Base-by-base conservation (phyloP, 441 rosid species). In the Populus tomentosa region DNA sequence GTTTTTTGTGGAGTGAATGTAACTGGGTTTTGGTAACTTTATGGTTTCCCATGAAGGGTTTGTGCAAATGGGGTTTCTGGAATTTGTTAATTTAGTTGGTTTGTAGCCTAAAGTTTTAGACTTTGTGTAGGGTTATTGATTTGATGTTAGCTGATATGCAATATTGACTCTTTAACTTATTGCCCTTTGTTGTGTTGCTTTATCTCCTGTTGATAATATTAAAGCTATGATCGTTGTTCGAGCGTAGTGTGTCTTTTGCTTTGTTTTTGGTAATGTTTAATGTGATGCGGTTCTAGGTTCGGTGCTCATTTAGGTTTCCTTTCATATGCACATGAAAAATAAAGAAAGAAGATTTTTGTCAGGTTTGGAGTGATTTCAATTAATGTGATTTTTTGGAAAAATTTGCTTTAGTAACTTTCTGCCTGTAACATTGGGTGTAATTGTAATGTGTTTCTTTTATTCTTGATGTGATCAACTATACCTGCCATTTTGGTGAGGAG, bases 151-250 rank as follows among this genome's bases (percentile, higher is more conserved):
- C 13, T 33, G 33, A n/a, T 61, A 16, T 36, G 59, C 8, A 65
- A 23, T 71, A 63, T 73, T 78, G 65, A 53, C 74, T 71, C 38
- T 63, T 56, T 20, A 53, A 71, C 71, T 71, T 30, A 13, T 71
- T 73, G 30, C 64, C 61, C 20, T 36, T 76, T 74, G 33, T 36
- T 30, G 68, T 78, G 40, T 38, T 71, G 74, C 65, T 65, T 62
- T 46, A 40, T 61, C 30, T 67, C 62, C 16, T 35, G 59, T 67
- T 69, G 73, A 62, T n/a, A 64, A 62, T 32, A 23, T 36, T 62
- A 10, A 11, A 28, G 36, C 65, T 70, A 11, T 13, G 32, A 6
- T 70, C 7, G 6, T 66, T 14, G 70, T 67, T 38, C 46, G 40
- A 46, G 64, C 61, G 62, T 40, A 13, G 35, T 75, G 28, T 42